Conservation (phyloP, 352 stramenopile species). For the Elongisporangium anandrum region DNA sequence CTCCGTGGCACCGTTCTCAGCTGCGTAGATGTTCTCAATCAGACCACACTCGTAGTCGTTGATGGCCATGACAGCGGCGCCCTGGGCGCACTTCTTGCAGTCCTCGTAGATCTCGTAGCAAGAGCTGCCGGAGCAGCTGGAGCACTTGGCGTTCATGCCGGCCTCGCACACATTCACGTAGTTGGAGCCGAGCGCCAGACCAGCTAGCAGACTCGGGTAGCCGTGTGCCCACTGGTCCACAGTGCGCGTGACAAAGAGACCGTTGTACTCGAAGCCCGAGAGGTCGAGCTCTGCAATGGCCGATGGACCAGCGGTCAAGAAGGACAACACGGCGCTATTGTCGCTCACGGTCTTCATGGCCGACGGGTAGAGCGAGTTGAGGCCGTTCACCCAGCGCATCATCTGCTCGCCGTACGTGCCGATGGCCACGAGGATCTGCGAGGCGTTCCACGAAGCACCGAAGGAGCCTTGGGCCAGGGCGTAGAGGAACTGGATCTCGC, state of each 20-base stretch:
- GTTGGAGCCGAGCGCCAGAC: slow-evolving; percentile 40
- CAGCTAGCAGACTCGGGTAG: slow-evolving; percentile 47
- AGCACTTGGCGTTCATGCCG: slow-evolving; percentile 39
- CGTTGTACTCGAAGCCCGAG: slow-evolving; percentile 48
- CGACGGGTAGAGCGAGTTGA: slow-evolving; percentile 49
- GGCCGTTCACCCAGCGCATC: slow-evolving; percentile 35
- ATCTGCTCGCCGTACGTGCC: slow-evolving; percentile 10
- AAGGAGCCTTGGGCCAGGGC: slow-evolving; percentile 9
- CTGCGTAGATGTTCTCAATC: slow-evolving; percentile 36
- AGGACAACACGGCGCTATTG: slow-evolving; percentile 28
- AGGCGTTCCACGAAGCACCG: neutral
- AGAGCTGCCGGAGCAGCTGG: slow-evolving; percentile 23
- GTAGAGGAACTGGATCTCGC: slow-evolving; percentile 18
- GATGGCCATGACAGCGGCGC: slow-evolving; percentile 29
- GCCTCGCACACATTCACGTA: slow-evolving; percentile 33
- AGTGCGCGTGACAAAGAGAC: slow-evolving; percentile 42
- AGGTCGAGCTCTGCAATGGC: slow-evolving; percentile 34
- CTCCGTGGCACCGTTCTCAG: slow-evolving; percentile 28
- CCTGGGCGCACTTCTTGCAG: slow-evolving; percentile 41
- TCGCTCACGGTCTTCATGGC: slow-evolving; percentile 34
- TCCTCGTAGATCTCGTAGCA: slow-evolving; percentile 34
- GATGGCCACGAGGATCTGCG: slow-evolving; percentile 1
- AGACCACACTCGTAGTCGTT: slow-evolving; percentile 39
- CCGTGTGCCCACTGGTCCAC: slow-evolving; percentile 46
- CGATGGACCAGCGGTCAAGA: slow-evolving; percentile 24